Percentiles rank a stretch among this genome's conserved stretches.
These are phyloP conservation scores for Colletotrichum scovillei DNA, from an alignment of 2,329 filamentous ascomycete genomes.

Conservation along the genomic window DNA sequence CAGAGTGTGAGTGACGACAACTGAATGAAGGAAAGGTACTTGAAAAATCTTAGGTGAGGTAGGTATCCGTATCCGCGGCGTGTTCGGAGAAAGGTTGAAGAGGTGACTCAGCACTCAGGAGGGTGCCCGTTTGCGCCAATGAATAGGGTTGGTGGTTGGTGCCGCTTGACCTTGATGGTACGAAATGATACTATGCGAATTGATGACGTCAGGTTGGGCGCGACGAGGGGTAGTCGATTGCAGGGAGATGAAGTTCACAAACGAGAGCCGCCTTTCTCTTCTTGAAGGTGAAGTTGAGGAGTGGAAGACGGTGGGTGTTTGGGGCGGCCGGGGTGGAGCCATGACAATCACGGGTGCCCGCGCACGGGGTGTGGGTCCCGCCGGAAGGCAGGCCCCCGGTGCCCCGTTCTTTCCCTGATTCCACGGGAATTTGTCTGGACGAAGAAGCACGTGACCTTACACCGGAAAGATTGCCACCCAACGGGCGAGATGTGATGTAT, in stretches of 20 bases:
- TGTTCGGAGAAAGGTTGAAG: not conserved
- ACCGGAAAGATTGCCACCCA: not conserved
- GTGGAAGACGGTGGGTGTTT: too few species aligned
- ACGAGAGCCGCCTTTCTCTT: too few species aligned
- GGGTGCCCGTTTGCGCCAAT: not conserved
- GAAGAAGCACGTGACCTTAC: not conserved
- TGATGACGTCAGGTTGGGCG: not conserved
- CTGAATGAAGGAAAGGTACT: too few species aligned
- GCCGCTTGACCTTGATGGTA: not conserved
- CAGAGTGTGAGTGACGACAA: too few species aligned
- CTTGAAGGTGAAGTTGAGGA: too few species aligned
- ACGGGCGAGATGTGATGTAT: not conserved
- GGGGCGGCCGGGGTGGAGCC: not conserved
- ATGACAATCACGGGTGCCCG: not conserved
- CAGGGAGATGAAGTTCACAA: not conserved
- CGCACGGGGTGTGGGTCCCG: not conserved
- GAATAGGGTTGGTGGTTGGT: not conserved
- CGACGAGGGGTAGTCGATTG: not conserved
- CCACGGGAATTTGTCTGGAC: not conserved
- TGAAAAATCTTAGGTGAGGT: not conserved
- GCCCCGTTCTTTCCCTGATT: not conserved
- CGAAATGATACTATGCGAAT: not conserved
- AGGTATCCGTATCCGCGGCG: not conserved
- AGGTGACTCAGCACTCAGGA: not conserved
- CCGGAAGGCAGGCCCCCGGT: not conserved